A percentile compares a stretch with the other conserved stretches of the same genome.
Evolutionary conservation across 2,329 filamentous ascomycete genomes (phyloP).

Genomic region (Arthrobotrys pseudoclavata): DNA sequence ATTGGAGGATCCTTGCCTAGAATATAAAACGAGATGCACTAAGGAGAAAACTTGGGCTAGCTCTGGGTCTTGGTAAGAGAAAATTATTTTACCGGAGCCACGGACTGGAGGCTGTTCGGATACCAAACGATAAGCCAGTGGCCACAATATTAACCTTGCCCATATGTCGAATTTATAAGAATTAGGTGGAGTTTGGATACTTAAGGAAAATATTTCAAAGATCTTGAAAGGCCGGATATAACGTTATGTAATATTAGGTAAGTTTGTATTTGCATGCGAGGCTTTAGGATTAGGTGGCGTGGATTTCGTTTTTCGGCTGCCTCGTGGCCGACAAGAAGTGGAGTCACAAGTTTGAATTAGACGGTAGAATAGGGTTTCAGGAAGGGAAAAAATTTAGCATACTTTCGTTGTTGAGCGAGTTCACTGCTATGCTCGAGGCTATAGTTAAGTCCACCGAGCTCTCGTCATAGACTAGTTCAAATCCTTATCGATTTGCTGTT

Average conservation of each 20-base stretch:
- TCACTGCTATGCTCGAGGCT: too few relatives aligned
- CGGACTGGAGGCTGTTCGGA: background rate
- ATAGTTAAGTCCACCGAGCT: background rate
- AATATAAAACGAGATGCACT: background rate
- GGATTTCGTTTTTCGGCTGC: slow-evolving; percentile 22
- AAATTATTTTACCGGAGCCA: background rate
- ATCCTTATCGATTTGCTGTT: background rate
- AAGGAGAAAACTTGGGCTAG: too few relatives aligned
- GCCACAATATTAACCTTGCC: background rate
- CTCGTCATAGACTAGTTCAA: background rate
- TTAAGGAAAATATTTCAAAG: background rate
- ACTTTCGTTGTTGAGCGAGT: slow-evolving; percentile 8
- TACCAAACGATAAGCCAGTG: background rate
- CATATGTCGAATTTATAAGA: background rate
- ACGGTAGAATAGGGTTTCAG: background rate
- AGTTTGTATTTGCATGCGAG: background rate
- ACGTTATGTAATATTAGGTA: slow-evolving; percentile 25
- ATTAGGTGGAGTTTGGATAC: background rate
- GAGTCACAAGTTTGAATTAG: background rate
- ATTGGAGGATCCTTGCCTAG: background rate
- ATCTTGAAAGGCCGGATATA: background rate
- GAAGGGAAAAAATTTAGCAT: background rate
- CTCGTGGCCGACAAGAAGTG: slow-evolving; percentile 32
- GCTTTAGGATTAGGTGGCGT: slow-evolving; percentile 20
- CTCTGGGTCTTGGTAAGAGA: too few relatives aligned